Percentiles rank a stretch among this genome's conserved stretches.
Evolutionary conservation across 2,329 filamentous ascomycete species (phyloP).

Genomic region (Diaporthe citri): DNA sequence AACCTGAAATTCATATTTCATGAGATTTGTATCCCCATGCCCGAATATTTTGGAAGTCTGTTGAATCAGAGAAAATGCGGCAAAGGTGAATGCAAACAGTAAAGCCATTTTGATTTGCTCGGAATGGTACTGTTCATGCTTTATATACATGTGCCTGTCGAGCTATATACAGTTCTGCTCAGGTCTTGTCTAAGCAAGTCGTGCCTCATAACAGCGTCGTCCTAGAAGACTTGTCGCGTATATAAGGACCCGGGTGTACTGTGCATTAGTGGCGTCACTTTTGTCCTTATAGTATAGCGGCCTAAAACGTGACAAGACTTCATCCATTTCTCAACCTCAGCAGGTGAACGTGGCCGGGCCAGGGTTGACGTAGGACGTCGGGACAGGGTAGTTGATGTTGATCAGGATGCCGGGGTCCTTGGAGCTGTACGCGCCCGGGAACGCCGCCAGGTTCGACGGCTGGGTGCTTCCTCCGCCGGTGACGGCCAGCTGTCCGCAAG

Average conservation of each 20-base stretch:
- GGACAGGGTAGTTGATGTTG: conserved; percentile 46
- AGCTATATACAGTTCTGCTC: conserved; percentile 13
- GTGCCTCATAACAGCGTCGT: too few species aligned
- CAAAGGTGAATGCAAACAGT: neutral
- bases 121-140: neutral
- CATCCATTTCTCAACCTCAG: neutral
- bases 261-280: too few species aligned
- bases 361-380: conserved; percentile 44
- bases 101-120: neutral
- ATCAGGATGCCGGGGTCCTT: conserved; percentile 44
- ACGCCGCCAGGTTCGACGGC: conserved; percentile 36
- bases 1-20: too few species aligned
- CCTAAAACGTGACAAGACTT: too few species aligned
- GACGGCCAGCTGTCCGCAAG: conserved; percentile 43
- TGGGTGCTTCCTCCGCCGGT: conserved; percentile 42
- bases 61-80: neutral
- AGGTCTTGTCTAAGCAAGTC: neutral
- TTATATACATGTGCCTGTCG: neutral
- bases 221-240: neutral
- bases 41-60: neutral
- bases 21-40: neutral
- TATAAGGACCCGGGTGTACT: too few species aligned
- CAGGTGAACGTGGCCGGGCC: conserved; percentile 21
- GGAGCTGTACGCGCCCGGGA: conserved; percentile 44
- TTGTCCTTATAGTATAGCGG: too few species aligned